Percentiles rank a stretch among this genome's conserved stretches.
Evolutionary conservation across 2,329 filamentous ascomycete species (phyloP).

Genomic region (Aspergillus aculeatinus): DNA sequence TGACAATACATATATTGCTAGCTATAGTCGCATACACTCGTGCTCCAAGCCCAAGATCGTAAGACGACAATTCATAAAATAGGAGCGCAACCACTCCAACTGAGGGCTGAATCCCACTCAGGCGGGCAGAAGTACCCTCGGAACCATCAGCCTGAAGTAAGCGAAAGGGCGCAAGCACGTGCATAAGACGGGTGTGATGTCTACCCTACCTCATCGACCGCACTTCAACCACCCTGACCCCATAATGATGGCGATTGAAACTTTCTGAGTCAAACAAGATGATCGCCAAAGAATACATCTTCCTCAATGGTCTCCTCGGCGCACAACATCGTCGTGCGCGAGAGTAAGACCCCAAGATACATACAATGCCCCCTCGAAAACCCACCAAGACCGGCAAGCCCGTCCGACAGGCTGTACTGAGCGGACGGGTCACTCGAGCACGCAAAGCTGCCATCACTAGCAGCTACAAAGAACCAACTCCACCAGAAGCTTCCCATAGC

Average conservation of each 20-base stretch:
- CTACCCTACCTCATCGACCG: neutral
- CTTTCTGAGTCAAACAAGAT: neutral
- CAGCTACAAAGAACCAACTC: neutral
- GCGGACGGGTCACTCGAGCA: neutral
- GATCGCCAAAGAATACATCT: neutral
- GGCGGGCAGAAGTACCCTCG: no score
- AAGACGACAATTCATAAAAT: no score
- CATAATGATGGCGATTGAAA: neutral
- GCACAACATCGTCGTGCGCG: neutral
- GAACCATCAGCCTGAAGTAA: no score
- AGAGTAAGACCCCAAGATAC: neutral
- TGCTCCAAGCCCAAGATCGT: no score
- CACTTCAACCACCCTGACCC: neutral
- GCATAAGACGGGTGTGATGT: neutral
- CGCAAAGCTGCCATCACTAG: neutral
- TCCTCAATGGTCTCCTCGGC: neutral
- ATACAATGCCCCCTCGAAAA: neutral
- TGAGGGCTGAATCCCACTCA: no score
- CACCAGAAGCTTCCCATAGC: no score
- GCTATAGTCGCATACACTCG: no score
- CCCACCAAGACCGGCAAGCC: neutral
- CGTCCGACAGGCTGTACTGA: neutral
- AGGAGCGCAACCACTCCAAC: no score
- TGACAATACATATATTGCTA: no score
- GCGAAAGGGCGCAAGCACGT: no score